Conservation (phyloP, 805 yeast species). For the Cyberlindnera mrakii region DNA sequence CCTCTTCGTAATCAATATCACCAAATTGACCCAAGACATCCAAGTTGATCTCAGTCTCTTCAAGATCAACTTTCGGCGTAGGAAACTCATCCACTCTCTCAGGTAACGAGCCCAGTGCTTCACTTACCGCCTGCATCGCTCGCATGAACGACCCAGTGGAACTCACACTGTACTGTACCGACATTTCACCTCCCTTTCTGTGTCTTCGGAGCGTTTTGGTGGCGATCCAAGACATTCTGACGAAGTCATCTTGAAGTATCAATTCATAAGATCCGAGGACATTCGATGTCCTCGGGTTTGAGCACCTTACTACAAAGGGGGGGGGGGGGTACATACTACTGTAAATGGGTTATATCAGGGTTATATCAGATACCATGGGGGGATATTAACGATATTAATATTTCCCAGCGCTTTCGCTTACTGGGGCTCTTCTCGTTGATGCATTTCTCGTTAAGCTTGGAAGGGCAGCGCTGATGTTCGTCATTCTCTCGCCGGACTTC, state of each 20-base stretch:
- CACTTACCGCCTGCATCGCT: conserved; percentile 71
- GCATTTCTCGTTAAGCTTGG: conserved; percentile 19
- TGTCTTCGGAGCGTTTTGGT: no score
- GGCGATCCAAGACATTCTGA: no score
- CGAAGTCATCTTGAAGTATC: no score
- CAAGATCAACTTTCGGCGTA: conserved; percentile 33
- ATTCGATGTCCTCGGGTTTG: no score
- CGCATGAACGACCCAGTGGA: conserved; percentile 74
- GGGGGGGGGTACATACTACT: no score
- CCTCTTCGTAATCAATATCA: conserved; percentile 24
- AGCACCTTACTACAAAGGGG: no score
- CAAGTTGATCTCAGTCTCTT: conserved; percentile 31
- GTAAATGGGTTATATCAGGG: no score
- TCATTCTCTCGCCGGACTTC: conserved; percentile 46
- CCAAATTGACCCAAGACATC: conserved; percentile 28
- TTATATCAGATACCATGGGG: no score
- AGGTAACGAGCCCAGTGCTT: conserved; percentile 31
- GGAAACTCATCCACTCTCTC: conserved; percentile 19
- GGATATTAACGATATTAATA: neutral
- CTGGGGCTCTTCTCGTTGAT: conserved; percentile 5
- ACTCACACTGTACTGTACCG: conserved; percentile 44
- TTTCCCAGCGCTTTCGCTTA: neutral
- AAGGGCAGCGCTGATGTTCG: conserved; percentile 28
- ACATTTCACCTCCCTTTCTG: conserved; percentile 26
- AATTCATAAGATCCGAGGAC: no score